These are phyloP conservation scores for Coemansia biformis DNA, from an alignment of 192 early-diverging fungal genomes.

Conservation along the genomic window DNA sequence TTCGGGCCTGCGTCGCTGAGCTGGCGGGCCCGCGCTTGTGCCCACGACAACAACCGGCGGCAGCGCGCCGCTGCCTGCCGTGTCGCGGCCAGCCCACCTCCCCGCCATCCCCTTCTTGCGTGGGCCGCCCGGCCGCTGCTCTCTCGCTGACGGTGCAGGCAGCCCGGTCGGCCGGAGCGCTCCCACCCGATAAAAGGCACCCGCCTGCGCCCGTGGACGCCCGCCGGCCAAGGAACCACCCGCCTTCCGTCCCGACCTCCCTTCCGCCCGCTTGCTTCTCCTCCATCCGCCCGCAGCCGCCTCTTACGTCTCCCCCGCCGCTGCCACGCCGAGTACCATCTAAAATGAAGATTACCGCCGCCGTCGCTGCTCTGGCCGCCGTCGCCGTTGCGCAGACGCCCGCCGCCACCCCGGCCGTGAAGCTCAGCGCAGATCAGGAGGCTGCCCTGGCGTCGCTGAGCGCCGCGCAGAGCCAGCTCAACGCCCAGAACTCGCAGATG, in stretches of 20 bases:
- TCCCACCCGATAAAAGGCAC: too few species aligned
- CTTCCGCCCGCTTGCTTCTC: too few species aligned
- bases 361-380: slow-evolving; percentile 20
- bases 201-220: too few species aligned
- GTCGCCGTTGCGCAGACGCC: slow-evolving; percentile 12
- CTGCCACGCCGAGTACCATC: not conserved
- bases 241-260: too few species aligned
- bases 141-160: too few species aligned
- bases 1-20: too few species aligned
- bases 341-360: slow-evolving; percentile 25
- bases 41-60: too few species aligned
- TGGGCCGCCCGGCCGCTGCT: not conserved
- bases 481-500: slow-evolving; percentile 33
- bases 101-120: not conserved
- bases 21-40: too few species aligned
- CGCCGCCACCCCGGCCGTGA: slow-evolving; percentile 25
- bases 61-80: not conserved
- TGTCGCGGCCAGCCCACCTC: not conserved
- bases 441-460: slow-evolving; percentile 42
- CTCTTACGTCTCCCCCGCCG: not conserved
- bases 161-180: too few species aligned
- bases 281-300: not conserved
- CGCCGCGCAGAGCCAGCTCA: slow-evolving; percentile 39
- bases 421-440: slow-evolving; percentile 38
- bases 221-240: too few species aligned